phyloP scores from a whole-genome alignment of 345 rosid genomes.

The Cochlearia excelsa region DNA sequence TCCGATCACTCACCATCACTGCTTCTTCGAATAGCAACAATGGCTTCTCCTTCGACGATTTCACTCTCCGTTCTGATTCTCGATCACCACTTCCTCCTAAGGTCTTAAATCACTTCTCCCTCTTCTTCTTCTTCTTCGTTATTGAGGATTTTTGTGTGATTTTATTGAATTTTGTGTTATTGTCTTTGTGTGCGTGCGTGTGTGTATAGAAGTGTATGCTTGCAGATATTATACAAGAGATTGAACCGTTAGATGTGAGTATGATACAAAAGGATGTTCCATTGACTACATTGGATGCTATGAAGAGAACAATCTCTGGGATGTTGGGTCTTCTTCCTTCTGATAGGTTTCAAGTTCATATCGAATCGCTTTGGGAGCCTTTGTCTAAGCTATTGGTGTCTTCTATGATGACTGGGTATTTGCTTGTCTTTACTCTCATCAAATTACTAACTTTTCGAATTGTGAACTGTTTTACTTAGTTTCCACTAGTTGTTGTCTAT shows the following conservation, averaged over 20 bases:
- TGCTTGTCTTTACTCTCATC: conserved; percentile 2
- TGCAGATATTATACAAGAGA: conserved; percentile 69
- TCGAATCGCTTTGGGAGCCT: conserved; percentile 91
- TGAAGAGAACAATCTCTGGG: conserved; percentile 95
- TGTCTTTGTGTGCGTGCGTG: not conserved
- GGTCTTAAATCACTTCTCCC: conserved; percentile 32
- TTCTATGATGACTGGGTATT: conserved; percentile 98
- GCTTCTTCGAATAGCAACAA: conserved; percentile 38
- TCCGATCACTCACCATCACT: conserved; percentile 32
- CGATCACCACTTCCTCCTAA: conserved; percentile 39
- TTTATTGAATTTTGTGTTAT: not conserved
- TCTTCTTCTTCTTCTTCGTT: not conserved
- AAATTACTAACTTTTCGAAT: not conserved
- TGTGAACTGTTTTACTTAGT: no score
- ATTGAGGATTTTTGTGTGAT: no score
- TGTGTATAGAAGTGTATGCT: conserved; percentile 56
- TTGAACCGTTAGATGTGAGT: conserved; percentile 90
- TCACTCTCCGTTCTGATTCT: conserved; percentile 36
- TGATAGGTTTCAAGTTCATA: conserved; percentile 79
- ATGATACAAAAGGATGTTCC: conserved; percentile 87
- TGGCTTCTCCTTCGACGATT: conserved; percentile 50
- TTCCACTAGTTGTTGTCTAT: no score
- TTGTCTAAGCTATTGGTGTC: conserved; percentile 83
- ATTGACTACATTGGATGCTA: conserved; percentile 80
- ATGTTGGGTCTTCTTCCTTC: conserved; percentile 98